Evolutionary conservation across 352 stramenopile species (phyloP).

Genomic region (Pythium insidiosum): DNA sequence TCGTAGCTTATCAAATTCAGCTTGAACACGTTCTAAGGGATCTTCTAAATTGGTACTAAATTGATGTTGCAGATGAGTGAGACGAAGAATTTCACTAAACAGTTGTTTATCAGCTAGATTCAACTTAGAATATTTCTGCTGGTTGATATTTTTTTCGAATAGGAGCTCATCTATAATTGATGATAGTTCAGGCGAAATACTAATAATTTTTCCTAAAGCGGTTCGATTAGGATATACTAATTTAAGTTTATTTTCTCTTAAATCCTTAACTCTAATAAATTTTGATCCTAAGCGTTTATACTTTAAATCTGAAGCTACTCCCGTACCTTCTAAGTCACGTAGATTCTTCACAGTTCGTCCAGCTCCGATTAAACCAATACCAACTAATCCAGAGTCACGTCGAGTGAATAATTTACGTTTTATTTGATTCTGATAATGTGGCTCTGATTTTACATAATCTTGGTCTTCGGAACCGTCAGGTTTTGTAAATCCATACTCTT

Average conservation of each 20-base stretch:
- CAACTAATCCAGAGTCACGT: neutral
- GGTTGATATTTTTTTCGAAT: conserved; percentile 3
- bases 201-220: conserved; percentile 5
- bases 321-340: neutral
- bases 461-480: too few species aligned
- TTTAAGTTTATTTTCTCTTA: conserved; percentile 6
- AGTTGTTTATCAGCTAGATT: neutral
- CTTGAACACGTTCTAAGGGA: neutral
- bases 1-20: conserved; percentile 4
- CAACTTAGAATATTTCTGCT: neutral
- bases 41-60: conserved; percentile 1
- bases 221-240: conserved; percentile 7
- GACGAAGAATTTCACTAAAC: neutral
- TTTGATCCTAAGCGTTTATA: conserved; percentile 2
- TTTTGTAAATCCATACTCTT: too few species aligned
- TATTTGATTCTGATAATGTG: neutral
- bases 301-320: conserved; percentile 2
- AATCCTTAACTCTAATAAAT: conserved; percentile 3
- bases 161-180: neutral
- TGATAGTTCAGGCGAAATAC: conserved; percentile 1
- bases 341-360: neutral
- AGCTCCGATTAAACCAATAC: neutral
- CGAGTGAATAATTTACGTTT: neutral
- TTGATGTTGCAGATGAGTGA: neutral
- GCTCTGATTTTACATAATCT: too few species aligned